Conservation (phyloP, 192 early-diverging fungal species). For the Coemansia sp. region DNA sequence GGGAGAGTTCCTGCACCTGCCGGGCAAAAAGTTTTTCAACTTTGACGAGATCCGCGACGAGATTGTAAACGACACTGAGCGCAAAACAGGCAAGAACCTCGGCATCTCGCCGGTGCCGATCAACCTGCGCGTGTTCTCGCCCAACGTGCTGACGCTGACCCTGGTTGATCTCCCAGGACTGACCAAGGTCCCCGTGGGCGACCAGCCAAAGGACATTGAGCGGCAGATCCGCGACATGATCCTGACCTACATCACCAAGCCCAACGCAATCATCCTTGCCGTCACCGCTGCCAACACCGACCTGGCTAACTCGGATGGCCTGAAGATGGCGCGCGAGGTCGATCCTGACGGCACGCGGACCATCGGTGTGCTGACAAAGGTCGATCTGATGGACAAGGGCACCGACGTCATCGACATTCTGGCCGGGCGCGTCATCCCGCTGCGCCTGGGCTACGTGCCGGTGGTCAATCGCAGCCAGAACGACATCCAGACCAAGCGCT, state of each 20-base stretch:
- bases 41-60: conserved; percentile 98
- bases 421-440: conserved; percentile 93
- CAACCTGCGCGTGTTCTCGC: conserved; percentile 96
- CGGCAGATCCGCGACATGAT: conserved; percentile 98
- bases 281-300: conserved; percentile 99
- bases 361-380: conserved; percentile 99
- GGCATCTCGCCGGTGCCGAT: conserved; percentile 96
- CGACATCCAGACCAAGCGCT: conserved; percentile 93
- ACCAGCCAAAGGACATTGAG: conserved; percentile 99
- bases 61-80: conserved; percentile 89
- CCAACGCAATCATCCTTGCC: conserved; percentile 95
- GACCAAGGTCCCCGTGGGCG: conserved; percentile 98
- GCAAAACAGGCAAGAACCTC: conserved; percentile 75
- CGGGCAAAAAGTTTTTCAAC: conserved; percentile 92
- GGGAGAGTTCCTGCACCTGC: conserved; percentile 99
- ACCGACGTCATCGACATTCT: conserved; percentile 99
- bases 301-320: conserved; percentile 99
- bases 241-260: conserved; percentile 94
- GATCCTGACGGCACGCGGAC: conserved; percentile 98
- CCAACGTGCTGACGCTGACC: conserved; percentile 97
- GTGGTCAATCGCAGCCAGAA: conserved; percentile 99
- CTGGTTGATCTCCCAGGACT: conserved; percentile 98
- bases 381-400: conserved; percentile 99
- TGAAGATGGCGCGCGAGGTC: conserved; percentile 97
- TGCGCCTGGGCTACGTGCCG: conserved; percentile 96